These are phyloP conservation scores for Cladophialophora bantiana DNA, from an alignment of 2,329 filamentous ascomycete genomes.

Conservation along the genomic window DNA sequence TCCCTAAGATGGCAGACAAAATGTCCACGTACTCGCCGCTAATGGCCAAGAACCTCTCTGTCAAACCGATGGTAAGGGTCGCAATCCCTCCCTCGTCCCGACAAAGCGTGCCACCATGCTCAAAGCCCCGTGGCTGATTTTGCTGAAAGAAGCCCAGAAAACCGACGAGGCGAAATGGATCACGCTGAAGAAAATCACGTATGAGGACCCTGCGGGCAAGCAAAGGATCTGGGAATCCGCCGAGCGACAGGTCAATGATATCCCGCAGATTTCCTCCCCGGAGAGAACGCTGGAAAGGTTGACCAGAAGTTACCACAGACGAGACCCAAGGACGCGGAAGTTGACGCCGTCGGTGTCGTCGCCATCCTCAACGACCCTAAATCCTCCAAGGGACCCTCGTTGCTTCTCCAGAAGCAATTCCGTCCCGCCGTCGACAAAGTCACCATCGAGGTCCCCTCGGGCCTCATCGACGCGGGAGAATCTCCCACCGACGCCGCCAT, in stretches of 20 bases:
- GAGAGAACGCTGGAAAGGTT: background rate
- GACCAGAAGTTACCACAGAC: slow-evolving; percentile 22
- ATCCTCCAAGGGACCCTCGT: slow-evolving; percentile 47
- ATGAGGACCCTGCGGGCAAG: slow-evolving; percentile 52
- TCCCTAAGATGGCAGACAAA: slow-evolving; percentile 34
- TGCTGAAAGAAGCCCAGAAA: slow-evolving; percentile 69
- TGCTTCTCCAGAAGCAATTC: slow-evolving; percentile 60
- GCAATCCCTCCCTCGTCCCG: background rate
- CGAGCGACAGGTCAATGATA: slow-evolving; percentile 49
- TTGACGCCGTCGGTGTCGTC: slow-evolving; percentile 67
- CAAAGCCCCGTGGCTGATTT: slow-evolving; percentile 54
- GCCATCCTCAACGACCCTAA: slow-evolving; percentile 59
- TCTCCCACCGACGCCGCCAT: slow-evolving; percentile 63
- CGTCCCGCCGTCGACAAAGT: slow-evolving; percentile 65
- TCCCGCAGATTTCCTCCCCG: background rate
- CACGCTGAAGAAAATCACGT: slow-evolving; percentile 52
- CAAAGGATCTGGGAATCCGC: slow-evolving; percentile 55
- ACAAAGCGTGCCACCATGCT: background rate
- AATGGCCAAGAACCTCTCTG: slow-evolving; percentile 36
- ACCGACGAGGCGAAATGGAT: slow-evolving; percentile 52
- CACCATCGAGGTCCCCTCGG: slow-evolving; percentile 67
- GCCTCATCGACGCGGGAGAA: slow-evolving; percentile 65
- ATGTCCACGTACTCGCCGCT: slow-evolving; percentile 37
- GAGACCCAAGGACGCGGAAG: slow-evolving; percentile 54
- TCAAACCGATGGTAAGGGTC: slow-evolving; percentile 37